These are phyloP conservation scores for Selaginella tamariscina DNA, from an alignment of 75 land plant species.

Conservation along the genomic window DNA sequence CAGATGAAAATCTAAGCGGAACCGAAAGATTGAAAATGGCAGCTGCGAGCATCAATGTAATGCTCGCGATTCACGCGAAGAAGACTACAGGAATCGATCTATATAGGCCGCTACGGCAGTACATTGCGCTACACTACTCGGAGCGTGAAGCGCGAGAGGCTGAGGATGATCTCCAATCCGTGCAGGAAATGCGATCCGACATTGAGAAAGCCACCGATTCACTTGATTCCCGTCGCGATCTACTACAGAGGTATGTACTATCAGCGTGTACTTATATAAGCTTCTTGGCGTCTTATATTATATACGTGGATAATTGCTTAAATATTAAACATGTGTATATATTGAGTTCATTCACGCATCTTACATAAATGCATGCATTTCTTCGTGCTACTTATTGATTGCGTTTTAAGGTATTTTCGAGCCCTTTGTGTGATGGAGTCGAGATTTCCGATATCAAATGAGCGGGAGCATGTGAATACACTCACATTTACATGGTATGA, in stretches of 20 bases:
- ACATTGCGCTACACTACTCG: constrained; percentile 53
- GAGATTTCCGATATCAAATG: constrained; percentile 78
- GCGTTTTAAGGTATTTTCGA: too few relatives aligned
- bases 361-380: too few relatives aligned
- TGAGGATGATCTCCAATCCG: constrained; percentile 63
- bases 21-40: too few relatives aligned
- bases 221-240: constrained; percentile 59
- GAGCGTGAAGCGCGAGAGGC: constrained; percentile 66
- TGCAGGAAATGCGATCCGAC: constrained; percentile 43
- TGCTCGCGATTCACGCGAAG: constrained; percentile 95
- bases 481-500: constrained; percentile 83
- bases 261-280: too few relatives aligned
- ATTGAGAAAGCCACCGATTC: constrained; percentile 51
- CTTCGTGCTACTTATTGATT: too few relatives aligned
- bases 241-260: constrained; percentile 41
- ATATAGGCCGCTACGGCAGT: constrained; percentile 59
- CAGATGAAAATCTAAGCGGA: too few relatives aligned
- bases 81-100: constrained; percentile 61
- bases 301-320: too few relatives aligned
- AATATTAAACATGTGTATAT: too few relatives aligned
- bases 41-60: constrained; percentile 36
- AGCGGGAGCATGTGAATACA: constrained; percentile 61
- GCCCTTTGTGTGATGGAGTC: constrained; percentile 73
- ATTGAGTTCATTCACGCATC: too few relatives aligned
- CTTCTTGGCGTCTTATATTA: too few relatives aligned